Base-by-base conservation (phyloP, 1,139 yeast species). In the Sugiyamaella xylanicola region DNA sequence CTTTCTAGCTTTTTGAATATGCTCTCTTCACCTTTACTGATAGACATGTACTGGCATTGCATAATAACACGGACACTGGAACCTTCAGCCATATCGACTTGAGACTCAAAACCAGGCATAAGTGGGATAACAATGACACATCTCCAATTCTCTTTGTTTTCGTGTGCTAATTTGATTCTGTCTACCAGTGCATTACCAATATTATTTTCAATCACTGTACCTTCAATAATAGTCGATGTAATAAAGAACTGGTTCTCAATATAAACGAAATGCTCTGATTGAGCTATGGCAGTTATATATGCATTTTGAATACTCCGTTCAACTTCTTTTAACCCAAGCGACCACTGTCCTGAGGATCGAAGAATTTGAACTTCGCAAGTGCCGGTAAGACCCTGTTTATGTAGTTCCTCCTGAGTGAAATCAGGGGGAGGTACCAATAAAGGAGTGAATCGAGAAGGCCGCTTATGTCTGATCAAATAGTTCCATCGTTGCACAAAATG, bases 401-500 rank as follows among this genome's bases (percentile, higher is more conserved):
- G 74, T 16, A 89, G 76, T 66, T 92, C 96, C 46, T 83, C 87
- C 29, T 80, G 82, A 0, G 92, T 80, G 62, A 90, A 82, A 62
- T 92, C 97, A 1, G 96, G 83, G 0, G 99, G 98, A 2, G 99
- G 99, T 0, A 95, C 79, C 51, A 95, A 77, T 55, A 95, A 73
- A 0, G 99, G 99, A 0, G 98, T 93, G 52, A 86, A 85, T 65
- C 98, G 81, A 54, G 97, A 89, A 4, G 99, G 99, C 56, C 97
- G 77, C 70, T 95, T 95, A 65, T 91, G 97, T 65, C 99, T 82
- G 52, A 93, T 72, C 49, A 93, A 77, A 66, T 90, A 95, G 69
- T 95, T 95, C 99, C 99, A 95, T 65, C 99, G 82, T 73, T 95
- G 99, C 13, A 92, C 95, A 72, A 95, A 95, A 71, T 93, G 99